phyloP scores from a whole-genome alignment of 495 filamentous ascomycete species.

The Penicillium mononematosum region DNA sequence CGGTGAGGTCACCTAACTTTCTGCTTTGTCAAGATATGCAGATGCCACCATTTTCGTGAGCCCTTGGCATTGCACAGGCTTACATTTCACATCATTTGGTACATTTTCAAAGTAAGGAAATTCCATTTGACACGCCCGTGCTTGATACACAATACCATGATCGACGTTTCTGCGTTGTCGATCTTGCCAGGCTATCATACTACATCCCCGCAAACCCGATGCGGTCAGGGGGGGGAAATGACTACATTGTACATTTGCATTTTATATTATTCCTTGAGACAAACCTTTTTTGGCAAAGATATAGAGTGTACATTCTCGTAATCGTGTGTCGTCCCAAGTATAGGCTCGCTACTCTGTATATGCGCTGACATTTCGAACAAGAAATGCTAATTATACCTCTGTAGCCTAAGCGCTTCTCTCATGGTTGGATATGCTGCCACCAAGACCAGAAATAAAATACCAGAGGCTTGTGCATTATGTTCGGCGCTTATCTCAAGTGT shows the following conservation, averaged over 20 bases:
- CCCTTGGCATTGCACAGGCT: slow-evolving; percentile 14
- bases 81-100: neutral
- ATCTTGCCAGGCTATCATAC: slow-evolving; percentile 2
- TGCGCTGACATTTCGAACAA: neutral
- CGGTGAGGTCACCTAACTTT: neutral
- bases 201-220: slow-evolving; percentile 10
- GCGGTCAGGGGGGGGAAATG: slow-evolving; percentile 3
- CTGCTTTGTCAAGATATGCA: neutral
- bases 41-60: neutral
- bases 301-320: neutral
- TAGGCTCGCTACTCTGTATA: neutral
- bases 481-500: neutral
- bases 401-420: neutral
- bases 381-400: neutral
- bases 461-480: neutral
- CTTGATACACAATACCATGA: slow-evolving; percentile 6
- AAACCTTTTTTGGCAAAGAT: neutral
- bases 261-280: neutral
- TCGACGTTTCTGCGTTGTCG: slow-evolving; percentile 12
- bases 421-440: neutral
- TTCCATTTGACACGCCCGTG: neutral
- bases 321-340: neutral
- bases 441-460: neutral
- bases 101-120: neutral
- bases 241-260: neutral